Base-by-base conservation (phyloP, 164 flowering plant species). In the Malania oleifera region DNA sequence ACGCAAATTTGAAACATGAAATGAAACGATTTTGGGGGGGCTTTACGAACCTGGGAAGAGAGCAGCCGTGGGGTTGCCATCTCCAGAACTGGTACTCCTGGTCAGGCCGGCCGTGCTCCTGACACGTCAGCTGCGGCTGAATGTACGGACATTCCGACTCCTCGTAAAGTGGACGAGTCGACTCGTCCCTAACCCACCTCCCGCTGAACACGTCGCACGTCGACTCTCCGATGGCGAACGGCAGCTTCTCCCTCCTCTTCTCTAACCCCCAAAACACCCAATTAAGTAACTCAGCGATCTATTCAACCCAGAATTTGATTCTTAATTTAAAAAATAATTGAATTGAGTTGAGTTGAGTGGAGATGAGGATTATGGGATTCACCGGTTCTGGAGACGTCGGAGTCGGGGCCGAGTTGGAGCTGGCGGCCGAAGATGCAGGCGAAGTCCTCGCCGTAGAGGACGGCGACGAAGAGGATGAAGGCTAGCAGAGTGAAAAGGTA, bases 61-160 rank as follows among this genome's bases (percentile, higher is more conserved):
- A 60, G 49, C 95, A 91, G 23, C 70, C 81, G 64, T 87, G 81
- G 26, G 98, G 98, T 47, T 91, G 83, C 98, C 98, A 91, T 77
- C 93, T 70, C 93, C 86, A 80, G 20, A 62, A 58, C 75, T 83
- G 96, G 53, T 86, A 87, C 3, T 68, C 82, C 51, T 49, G 74
- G 0, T 91, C 98, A 4, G 95, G 95, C 39, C 98, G 64, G 18
- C 98, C 98, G 46, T 87, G 93, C 46, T 80, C 84, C 53, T 74
- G 84, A 56, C 98, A 91, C 0, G 96, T 89, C 58, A 89, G 49
- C 75, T 91, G 98, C 1, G 95, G 96, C 68, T 83, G 93, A 10
- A 91, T 89, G 78, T 89, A 91, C 19, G 96, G 98, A 53, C 98
- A 91, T 52, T 82, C 89, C 50, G 66, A 61, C 57, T 89, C 95